phyloP scores from a whole-genome alignment of 257 asterid genomes.

The Forsythia suspensa region DNA sequence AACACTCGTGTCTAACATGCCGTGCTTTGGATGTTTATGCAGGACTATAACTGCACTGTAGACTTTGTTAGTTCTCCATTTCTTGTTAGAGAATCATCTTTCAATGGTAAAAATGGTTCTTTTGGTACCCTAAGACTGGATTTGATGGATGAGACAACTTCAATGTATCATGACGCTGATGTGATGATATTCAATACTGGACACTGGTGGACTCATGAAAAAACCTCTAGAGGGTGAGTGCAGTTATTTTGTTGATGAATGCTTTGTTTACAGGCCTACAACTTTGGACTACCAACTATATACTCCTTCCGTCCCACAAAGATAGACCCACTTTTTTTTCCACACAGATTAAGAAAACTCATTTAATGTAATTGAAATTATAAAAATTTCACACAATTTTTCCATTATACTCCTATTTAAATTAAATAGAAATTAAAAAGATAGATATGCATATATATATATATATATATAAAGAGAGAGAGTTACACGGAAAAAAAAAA shows the following conservation, averaged over 20 bases:
- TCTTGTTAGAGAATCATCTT: constrained; percentile 69
- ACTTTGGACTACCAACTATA: neutral
- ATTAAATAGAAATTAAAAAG: no score
- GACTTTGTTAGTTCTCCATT: constrained; percentile 93
- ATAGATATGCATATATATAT: no score
- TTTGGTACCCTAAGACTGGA: constrained; percentile 82
- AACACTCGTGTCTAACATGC: constrained; percentile 4
- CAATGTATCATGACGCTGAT: constrained; percentile 91
- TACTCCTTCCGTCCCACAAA: no score
- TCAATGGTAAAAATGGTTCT: constrained; percentile 57
- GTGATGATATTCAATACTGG: constrained; percentile 85
- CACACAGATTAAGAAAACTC: no score
- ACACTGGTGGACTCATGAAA: constrained; percentile 99
- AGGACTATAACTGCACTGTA: constrained; percentile 84
- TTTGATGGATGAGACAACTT: constrained; percentile 72
- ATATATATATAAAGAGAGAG: no score
- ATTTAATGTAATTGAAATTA: no score
- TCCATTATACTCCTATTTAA: no score
- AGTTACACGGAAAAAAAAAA: no score
- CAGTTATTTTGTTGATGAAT: neutral
- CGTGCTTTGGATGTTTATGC: constrained; percentile 26
- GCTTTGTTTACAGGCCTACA: neutral
- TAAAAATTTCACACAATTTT: no score
- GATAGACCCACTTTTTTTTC: no score
- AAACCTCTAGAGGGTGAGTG: constrained; percentile 88